These are phyloP conservation scores for Areca catechu DNA, from an alignment of 176 grass and related monocot genomes.

Conservation along the genomic window DNA sequence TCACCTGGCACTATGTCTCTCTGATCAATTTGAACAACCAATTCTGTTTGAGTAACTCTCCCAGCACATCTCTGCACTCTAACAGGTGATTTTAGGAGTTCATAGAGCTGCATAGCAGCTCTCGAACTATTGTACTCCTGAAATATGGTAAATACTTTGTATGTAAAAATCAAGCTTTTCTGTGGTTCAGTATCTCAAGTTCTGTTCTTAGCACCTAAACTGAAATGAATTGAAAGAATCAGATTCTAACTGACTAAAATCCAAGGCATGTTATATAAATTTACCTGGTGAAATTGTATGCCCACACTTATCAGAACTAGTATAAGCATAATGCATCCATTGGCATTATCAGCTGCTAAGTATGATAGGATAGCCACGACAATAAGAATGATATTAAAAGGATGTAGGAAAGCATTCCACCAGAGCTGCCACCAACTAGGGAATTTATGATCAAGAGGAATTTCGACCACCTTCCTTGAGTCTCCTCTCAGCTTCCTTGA, in stretches of 20 bases:
- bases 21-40: conserved; percentile 39
- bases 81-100: conserved; percentile 24
- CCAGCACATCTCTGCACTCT: conserved; percentile 41
- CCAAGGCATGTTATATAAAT: not conserved
- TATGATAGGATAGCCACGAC: conserved; percentile 29
- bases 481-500: conserved; percentile 42
- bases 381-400: conserved; percentile 40
- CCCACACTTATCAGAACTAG: conserved; percentile 26
- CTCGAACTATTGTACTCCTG: conserved; percentile 39
- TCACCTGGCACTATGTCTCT: conserved; percentile 38
- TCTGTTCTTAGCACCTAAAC: no score
- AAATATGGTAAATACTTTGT: not conserved
- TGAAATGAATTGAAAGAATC: no score
- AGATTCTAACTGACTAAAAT: no score
- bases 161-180: not conserved
- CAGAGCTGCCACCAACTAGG: conserved; percentile 23
- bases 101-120: conserved; percentile 26
- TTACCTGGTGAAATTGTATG: conserved; percentile 34
- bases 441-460: conserved; percentile 12
- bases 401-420: conserved; percentile 35
- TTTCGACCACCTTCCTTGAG: conserved; percentile 18
- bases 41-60: conserved; percentile 25
- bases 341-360: conserved; percentile 27
- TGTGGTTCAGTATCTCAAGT: not conserved
- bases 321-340: conserved; percentile 37